Base-by-base conservation (phyloP, 2,329 filamentous ascomycete species). In the Phialophora macrospora region DNA sequence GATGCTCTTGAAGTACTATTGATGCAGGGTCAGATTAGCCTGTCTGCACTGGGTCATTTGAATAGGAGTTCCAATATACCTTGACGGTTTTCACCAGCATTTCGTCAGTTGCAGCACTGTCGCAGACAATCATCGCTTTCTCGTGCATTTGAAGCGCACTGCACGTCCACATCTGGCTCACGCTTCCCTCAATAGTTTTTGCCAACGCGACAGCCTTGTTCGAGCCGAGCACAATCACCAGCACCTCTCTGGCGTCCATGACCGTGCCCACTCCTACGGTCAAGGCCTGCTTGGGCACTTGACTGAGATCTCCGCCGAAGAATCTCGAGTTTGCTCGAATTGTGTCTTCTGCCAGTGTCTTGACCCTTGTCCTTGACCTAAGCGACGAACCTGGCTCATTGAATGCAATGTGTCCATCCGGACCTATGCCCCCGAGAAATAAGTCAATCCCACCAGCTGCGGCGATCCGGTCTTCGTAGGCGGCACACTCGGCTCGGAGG, bases 141-240 rank as follows among this genome's bases (percentile, higher is more conserved):
- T 87, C 89, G 76, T 95, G 92, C 68, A 94, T 80, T 76, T 96
- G 92, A 49, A 96, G 82, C 62, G 87, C 88, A 8, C 91, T 94
- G 6, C 95, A 83, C 0, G 92, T 94, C 91, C 92, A 96, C 90
- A 94, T 94, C 79, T 95, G 92, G 77, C 93, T 94, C 67, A 96
- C 86, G 32, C 89, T 90, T 63, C 89, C 88, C 77, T 96, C 92
- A 69, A 96, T 86, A 72, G 90, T 93, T 73, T 87, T 89, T 76
- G 93, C 90, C 68, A 96, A 80, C 30, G 92, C 92, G 38, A 90
- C 81, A 0, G 91, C 87, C 78, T 96, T 96, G 81, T 92, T 90
- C 51, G 90, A 87, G 24, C 92, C 92, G 0, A 91, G 86, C 69
- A 93, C 92, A 72, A 96, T 91, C 72, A 93, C 88, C 30, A 95